Percentiles rank a stretch among this genome's conserved stretches.
Conservation (phyloP, 305 asterid genomes). For the Monarda citriodora region DNA sequence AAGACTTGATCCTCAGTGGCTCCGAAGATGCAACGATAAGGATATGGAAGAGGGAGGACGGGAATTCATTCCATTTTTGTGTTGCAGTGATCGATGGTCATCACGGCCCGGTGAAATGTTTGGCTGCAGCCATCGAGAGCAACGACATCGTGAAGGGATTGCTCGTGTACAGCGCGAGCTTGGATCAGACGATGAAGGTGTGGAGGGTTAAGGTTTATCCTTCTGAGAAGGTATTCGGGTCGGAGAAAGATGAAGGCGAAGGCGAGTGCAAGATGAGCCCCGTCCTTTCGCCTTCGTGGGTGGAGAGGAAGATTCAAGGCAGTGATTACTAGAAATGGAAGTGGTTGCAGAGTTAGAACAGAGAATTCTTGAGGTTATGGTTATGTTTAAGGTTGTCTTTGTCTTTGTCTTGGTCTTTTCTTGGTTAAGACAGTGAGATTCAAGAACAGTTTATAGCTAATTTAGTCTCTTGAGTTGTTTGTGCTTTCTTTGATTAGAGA, state of each 20-base stretch:
- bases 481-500: background rate
- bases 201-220: conserved; percentile 71
- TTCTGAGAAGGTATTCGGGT: conserved; percentile 25
- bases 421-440: background rate
- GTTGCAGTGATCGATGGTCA: conserved; percentile 79
- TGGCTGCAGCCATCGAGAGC: conserved; percentile 60
- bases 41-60: conserved; percentile 76
- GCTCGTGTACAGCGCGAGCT: conserved; percentile 69
- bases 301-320: conserved; percentile 63
- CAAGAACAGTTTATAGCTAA: too few relatives aligned
- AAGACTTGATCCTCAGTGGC: conserved; percentile 62
- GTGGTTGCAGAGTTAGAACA: background rate
- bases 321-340: conserved; percentile 30
- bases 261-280: conserved; percentile 51
- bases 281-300: conserved; percentile 79
- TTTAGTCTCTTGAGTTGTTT: too few relatives aligned
- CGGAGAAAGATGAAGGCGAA: conserved; percentile 27
- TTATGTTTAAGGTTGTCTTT: background rate
- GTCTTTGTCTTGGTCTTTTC: background rate
- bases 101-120: conserved; percentile 72
- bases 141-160: conserved; percentile 30
- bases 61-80: conserved; percentile 49
- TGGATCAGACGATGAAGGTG: conserved; percentile 75
- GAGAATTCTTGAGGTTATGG: background rate
- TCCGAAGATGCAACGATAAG: conserved; percentile 83